Evolutionary conservation across 768 basidiomycete genomes (phyloP).

Genomic region (Gyrodon lividus): DNA sequence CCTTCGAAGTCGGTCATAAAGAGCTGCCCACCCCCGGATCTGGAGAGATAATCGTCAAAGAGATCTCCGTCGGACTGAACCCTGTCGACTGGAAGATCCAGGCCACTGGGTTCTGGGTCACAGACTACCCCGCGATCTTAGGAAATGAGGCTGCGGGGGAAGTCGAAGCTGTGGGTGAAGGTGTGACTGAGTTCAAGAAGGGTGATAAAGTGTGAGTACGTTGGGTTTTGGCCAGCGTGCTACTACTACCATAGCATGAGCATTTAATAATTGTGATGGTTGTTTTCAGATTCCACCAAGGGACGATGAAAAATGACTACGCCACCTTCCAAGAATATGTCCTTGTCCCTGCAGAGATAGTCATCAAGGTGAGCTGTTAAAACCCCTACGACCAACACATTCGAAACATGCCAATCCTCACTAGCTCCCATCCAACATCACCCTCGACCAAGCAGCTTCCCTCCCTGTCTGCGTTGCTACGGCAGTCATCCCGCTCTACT

Average conservation of each 20-base stretch:
- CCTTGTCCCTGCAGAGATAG: slow-evolving; percentile 22
- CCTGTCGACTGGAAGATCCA: slow-evolving; percentile 37
- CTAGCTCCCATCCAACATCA: slow-evolving; percentile 35
- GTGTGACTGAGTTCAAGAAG: slow-evolving; percentile 30
- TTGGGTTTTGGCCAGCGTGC: not conserved
- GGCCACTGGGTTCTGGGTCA: slow-evolving; percentile 10
- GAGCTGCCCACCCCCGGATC: slow-evolving; percentile 34
- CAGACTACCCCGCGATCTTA: slow-evolving; percentile 34
- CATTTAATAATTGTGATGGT: not conserved
- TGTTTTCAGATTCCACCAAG: slow-evolving; percentile 1
- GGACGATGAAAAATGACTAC: not conserved
- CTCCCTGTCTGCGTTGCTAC: slow-evolving; percentile 34
- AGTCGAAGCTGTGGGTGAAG: slow-evolving; percentile 34
- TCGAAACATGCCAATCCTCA: no score
- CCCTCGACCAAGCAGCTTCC: slow-evolving; percentile 38
- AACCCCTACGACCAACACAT: no score
- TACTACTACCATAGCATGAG: no score
- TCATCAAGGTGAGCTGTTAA: slow-evolving; percentile 9
- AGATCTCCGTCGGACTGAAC: slow-evolving; percentile 40
- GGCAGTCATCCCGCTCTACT: slow-evolving; percentile 34
- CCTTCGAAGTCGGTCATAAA: not conserved
- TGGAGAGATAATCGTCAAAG: slow-evolving; percentile 40
- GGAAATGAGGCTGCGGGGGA: slow-evolving; percentile 38
- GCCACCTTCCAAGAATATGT: slow-evolving; percentile 22
- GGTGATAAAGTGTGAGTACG: slow-evolving; percentile 36